Conservation (phyloP, 495 filamentous ascomycete genomes). For the Hypoxylon intermedium region DNA sequence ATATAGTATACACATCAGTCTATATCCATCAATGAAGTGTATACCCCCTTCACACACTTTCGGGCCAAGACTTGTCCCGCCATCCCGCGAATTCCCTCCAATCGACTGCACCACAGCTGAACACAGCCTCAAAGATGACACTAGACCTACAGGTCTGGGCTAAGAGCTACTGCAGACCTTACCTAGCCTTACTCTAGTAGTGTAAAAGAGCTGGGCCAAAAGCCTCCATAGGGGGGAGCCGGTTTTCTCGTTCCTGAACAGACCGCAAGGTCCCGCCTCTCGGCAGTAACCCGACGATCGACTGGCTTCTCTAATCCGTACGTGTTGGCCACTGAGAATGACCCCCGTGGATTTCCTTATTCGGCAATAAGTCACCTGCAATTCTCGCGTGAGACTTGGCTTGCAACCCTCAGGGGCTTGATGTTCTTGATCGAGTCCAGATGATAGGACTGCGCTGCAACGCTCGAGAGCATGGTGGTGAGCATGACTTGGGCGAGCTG, state of each 20-base stretch:
- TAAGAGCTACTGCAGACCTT: too few relatives aligned
- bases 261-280: constrained; percentile 10
- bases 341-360: constrained; percentile 9
- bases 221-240: neutral
- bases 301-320: too few relatives aligned
- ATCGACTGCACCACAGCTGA: neutral
- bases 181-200: too few relatives aligned
- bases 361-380: constrained; percentile 23
- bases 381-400: constrained; percentile 19
- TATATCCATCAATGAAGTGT: too few relatives aligned
- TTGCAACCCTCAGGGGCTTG: constrained; percentile 9
- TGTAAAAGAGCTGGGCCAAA: neutral
- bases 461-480: constrained; percentile 1
- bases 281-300: constrained; percentile 22
- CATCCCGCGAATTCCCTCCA: constrained; percentile 4
- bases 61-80: neutral
- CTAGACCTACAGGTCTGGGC: constrained; percentile 3
- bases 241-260: constrained; percentile 17
- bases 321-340: constrained; percentile 1
- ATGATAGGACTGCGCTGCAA: constrained; percentile 23
- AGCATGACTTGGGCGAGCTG: constrained; percentile 2
- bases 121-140: constrained; percentile 15
- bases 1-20: too few relatives aligned
- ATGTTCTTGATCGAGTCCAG: constrained; percentile 1
- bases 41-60: neutral